A percentile compares a stretch with the other conserved stretches of the same genome.
Evolutionary conservation across 441 rosid species (phyloP).

Genomic region (Adansonia madagascariensis): DNA sequence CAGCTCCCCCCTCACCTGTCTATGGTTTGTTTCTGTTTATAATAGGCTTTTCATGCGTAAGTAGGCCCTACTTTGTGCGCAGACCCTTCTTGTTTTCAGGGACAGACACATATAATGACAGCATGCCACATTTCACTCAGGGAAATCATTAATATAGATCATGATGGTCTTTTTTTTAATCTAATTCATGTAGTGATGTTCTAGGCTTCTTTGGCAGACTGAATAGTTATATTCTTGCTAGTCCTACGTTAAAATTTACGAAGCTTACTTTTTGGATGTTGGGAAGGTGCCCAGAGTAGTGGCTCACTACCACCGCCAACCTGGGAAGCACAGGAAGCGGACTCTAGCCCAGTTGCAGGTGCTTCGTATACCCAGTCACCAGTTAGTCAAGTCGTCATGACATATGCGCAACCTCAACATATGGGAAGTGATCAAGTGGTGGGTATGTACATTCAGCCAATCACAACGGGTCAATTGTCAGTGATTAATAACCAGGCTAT

Average conservation of each 20-base stretch:
- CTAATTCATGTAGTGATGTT: not conserved
- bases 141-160: not conserved
- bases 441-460: conserved; percentile 75
- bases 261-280: conserved; percentile 35
- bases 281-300: conserved; percentile 65
- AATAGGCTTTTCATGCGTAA: not conserved
- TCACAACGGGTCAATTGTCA: conserved; percentile 40
- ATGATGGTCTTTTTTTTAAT: not conserved
- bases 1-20: conserved; percentile 70
- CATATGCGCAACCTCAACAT: conserved; percentile 35
- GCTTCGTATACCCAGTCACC: conserved; percentile 62
- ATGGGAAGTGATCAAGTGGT: conserved; percentile 49
- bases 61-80: no score
- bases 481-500: conserved; percentile 35
- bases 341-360: conserved; percentile 58
- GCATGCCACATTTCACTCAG: conserved; percentile 3
- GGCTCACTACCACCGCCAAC: conserved; percentile 90
- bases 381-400: conserved; percentile 10
- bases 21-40: conserved; percentile 55
- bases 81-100: not conserved
- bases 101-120: not conserved
- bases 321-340: conserved; percentile 89
- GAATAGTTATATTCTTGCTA: conserved; percentile 1
- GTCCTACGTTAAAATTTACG: not conserved
- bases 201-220: conserved; percentile 10